A percentile compares a stretch with the other conserved stretches of the same genome.
Conservation (phyloP, 164 flowering plant genomes). For the Magnolia kwangsiensis region DNA sequence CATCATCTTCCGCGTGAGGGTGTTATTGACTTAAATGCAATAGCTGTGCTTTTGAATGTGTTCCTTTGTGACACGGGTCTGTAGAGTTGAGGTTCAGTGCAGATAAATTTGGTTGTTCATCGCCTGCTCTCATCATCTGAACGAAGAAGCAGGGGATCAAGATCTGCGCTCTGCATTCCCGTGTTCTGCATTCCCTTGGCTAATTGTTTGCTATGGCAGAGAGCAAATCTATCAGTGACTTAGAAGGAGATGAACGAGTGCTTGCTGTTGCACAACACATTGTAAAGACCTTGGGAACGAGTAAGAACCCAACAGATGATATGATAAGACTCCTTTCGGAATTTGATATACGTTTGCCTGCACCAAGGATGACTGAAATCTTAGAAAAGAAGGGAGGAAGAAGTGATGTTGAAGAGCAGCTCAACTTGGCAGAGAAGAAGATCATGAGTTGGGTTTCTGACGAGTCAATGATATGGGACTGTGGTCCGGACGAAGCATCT, state of each 20-base stretch:
- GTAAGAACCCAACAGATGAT: conserved; percentile 29
- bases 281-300: conserved; percentile 48
- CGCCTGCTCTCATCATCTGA: neutral
- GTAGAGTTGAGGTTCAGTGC: neutral
- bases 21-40: neutral
- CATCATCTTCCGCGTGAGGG: neutral
- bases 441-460: conserved; percentile 57
- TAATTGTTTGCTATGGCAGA: conserved; percentile 37
- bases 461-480: conserved; percentile 73
- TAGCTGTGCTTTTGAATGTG: neutral
- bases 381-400: neutral
- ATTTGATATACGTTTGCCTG: conserved; percentile 2
- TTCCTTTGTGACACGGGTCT: neutral
- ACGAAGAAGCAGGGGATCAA: neutral
- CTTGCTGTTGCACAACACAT: conserved; percentile 65
- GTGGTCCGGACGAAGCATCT: conserved; percentile 44
- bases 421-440: conserved; percentile 44
- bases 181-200: neutral
- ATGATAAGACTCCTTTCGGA: conserved; percentile 9
- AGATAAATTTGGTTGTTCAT: neutral
- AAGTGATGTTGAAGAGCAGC: conserved; percentile 9
- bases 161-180: neutral
- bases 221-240: conserved; percentile 16
- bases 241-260: conserved; percentile 51
- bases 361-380: conserved; percentile 3